phyloP scores from a whole-genome alignment of 768 basidiomycete species.

The Suillus luteus region DNA sequence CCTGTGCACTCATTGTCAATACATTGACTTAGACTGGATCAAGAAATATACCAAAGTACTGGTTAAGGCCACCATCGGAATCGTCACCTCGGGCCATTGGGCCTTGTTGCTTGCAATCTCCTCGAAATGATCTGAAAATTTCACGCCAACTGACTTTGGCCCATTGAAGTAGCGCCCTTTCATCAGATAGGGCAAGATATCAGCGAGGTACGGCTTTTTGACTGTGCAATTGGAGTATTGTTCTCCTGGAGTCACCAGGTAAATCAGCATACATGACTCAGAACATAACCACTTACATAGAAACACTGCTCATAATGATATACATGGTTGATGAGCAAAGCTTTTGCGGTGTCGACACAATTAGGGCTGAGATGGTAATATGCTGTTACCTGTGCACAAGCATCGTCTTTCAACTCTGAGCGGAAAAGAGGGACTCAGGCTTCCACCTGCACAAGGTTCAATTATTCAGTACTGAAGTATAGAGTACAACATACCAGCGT shows the following conservation, averaged over 20 bases:
- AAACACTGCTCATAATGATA: background rate
- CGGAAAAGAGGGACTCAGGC: background rate
- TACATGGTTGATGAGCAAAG: background rate
- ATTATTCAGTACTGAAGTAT: no score
- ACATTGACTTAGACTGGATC: background rate
- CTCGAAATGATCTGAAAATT: background rate
- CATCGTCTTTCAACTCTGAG: background rate
- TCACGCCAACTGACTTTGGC: background rate
- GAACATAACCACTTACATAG: background rate
- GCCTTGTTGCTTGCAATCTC: background rate
- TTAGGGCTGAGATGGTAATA: background rate
- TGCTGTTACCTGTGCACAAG: background rate
- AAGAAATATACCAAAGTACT: background rate
- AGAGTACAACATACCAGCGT: background rate
- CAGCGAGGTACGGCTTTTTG: background rate
- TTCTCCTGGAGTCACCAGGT: background rate
- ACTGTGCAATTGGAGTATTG: background rate
- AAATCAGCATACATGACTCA: background rate
- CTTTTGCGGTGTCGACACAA: background rate
- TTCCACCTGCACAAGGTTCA: background rate
- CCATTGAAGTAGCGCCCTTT: background rate
- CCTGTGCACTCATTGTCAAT: background rate
- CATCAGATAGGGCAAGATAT: background rate
- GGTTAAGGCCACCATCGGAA: background rate
- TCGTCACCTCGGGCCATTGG: background rate